These are phyloP conservation scores for Rhynchosporium secalis DNA, from an alignment of 2,329 filamentous ascomycete genomes.

Conservation along the genomic window DNA sequence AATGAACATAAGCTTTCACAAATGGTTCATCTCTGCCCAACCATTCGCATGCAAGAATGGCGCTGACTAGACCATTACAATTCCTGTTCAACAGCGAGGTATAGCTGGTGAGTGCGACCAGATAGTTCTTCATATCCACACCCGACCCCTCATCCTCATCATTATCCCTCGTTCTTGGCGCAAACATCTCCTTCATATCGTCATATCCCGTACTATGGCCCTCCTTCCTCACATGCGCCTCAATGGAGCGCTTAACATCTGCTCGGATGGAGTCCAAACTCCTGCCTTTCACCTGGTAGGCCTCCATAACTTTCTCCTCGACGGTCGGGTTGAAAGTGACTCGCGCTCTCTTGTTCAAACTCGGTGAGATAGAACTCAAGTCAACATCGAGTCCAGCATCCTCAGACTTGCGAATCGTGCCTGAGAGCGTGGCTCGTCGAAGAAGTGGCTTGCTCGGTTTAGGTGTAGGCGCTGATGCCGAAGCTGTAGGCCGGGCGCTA, in stretches of 20 bases:
- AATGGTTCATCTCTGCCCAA: conserved; percentile 65
- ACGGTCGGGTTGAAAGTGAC: conserved; percentile 40
- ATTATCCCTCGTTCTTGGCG: conserved; percentile 28
- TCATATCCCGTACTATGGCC: conserved; percentile 63
- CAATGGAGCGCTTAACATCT: conserved; percentile 45
- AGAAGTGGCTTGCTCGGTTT: conserved; percentile 37
- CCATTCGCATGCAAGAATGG: conserved; percentile 63
- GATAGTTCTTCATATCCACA: conserved; percentile 53
- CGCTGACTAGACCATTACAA: conserved; percentile 59
- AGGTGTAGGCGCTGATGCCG: conserved; percentile 19
- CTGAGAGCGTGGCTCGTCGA: conserved; percentile 33
- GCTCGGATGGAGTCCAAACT: conserved; percentile 34
- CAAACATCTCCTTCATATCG: conserved; percentile 59
- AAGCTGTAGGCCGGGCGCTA: conserved; percentile 18
- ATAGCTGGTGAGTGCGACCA: conserved; percentile 63
- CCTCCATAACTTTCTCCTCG: conserved; percentile 40
- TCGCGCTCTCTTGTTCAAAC: conserved; percentile 35
- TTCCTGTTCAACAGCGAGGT: conserved; percentile 60
- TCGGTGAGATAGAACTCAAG: conserved; percentile 29
- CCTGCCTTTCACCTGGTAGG: conserved; percentile 31
- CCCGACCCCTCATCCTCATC: conserved; percentile 39
- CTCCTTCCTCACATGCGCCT: conserved; percentile 49
- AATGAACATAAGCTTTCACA: conserved; percentile 65
- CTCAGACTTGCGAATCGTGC: conserved; percentile 35
- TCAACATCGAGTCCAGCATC: conserved; percentile 35